Evolutionary conservation across 2,329 filamentous ascomycete genomes (phyloP).

Genomic region (Knufia petricola): DNA sequence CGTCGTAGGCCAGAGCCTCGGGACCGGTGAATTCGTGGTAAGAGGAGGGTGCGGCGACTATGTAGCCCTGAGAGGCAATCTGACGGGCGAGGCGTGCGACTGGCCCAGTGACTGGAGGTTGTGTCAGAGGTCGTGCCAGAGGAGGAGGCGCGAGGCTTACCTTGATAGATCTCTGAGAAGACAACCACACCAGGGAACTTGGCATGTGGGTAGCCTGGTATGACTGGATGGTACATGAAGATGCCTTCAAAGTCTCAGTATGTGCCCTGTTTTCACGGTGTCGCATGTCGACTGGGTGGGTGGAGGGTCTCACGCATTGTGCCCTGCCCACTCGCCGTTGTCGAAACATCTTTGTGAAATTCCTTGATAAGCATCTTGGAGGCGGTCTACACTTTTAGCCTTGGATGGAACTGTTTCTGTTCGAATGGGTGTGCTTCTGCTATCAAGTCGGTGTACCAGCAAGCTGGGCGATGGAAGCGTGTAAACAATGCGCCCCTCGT

Average conservation of each 20-base stretch:
- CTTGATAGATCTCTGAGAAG: slow-evolving; percentile 94
- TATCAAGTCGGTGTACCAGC: too few species aligned
- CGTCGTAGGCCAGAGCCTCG: slow-evolving; percentile 75
- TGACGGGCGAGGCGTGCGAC: slow-evolving; percentile 83
- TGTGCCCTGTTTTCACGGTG: neutral
- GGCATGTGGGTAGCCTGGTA: slow-evolving; percentile 78
- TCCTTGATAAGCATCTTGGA: slow-evolving; percentile 52
- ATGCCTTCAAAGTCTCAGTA: slow-evolving; percentile 50
- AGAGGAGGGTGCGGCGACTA: slow-evolving; percentile 78
- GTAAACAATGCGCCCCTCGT: too few species aligned
- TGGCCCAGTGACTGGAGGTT: slow-evolving; percentile 66
- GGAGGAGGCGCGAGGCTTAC: slow-evolving; percentile 35
- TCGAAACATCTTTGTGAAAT: slow-evolving; percentile 49
- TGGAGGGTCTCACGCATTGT: slow-evolving; percentile 41
- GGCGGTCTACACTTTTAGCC: too few species aligned
- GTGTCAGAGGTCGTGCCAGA: slow-evolving; percentile 7
- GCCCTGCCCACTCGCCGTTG: slow-evolving; percentile 46
- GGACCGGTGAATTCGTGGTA: slow-evolving; percentile 91
- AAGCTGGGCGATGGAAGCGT: too few species aligned
- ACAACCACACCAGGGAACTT: slow-evolving; percentile 81
- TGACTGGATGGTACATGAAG: slow-evolving; percentile 77
- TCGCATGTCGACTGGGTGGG: neutral
- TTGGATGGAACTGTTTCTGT: too few species aligned
- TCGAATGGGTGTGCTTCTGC: too few species aligned
- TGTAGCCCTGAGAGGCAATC: slow-evolving; percentile 86